Percentiles rank a stretch among this genome's conserved stretches.
Evolutionary conservation across 352 stramenopile genomes (phyloP).

Genomic region (Elongisporangium undulatum): DNA sequence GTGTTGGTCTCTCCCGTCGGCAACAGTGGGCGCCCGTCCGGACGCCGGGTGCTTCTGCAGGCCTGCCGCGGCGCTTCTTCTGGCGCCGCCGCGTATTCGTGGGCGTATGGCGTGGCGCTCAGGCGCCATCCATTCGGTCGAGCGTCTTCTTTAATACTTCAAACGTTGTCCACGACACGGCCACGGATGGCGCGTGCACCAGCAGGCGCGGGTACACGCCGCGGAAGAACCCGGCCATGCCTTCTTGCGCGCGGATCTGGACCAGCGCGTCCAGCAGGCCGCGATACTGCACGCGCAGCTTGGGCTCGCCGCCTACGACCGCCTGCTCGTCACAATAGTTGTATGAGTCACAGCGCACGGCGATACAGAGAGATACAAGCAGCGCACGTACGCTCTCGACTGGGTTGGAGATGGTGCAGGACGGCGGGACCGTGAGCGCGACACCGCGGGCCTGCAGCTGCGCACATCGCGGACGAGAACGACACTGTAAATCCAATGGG

Average conservation of each 20-base stretch:
- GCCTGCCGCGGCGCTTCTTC: no score
- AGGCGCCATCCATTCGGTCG: constrained; percentile 32
- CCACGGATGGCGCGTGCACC: constrained; percentile 95
- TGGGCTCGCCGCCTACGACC: constrained; percentile 27
- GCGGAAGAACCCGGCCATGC: constrained; percentile 92
- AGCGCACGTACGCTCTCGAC: constrained; percentile 22
- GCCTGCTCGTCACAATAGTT: constrained; percentile 10
- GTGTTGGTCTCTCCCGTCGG: not conserved
- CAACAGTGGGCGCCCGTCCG: no score
- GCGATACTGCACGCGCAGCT: constrained; percentile 67
- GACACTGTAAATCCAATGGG: constrained; percentile 56
- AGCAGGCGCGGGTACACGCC: constrained; percentile 93
- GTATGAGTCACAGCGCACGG: not conserved
- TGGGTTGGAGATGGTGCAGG: constrained; percentile 47
- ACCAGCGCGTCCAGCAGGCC: constrained; percentile 69
- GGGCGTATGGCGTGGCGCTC: not conserved
- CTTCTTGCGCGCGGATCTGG: constrained; percentile 93
- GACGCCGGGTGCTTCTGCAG: no score
- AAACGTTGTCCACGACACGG: constrained; percentile 99
- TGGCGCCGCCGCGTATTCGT: no score
- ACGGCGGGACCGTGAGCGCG: constrained; percentile 53
- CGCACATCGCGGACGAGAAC: constrained; percentile 64
- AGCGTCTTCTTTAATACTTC: constrained; percentile 93
- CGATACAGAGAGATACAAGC: not conserved
- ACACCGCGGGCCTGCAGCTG: constrained; percentile 65